Conservation (phyloP, 345 rosid genomes). For the Syzygium oleosum region DNA sequence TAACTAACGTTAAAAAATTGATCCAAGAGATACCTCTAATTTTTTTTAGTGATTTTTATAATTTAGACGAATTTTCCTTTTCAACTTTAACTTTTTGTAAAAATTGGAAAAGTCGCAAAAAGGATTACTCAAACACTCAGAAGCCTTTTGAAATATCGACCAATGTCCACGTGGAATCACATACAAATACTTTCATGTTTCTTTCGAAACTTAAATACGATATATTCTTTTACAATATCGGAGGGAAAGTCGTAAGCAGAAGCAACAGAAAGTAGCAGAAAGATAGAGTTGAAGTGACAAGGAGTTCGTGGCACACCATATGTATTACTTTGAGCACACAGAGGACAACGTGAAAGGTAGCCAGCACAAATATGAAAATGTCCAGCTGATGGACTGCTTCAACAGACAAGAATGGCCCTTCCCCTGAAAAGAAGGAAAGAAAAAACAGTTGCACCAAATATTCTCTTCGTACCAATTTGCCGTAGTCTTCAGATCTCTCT, state of each 20-base stretch:
- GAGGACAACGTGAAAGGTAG: slow-evolving; percentile 54
- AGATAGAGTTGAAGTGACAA: background rate
- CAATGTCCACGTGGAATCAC: too few relatives aligned
- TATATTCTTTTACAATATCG: background rate
- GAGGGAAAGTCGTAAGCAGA: background rate
- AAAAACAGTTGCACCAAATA: background rate
- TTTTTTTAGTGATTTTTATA: too few relatives aligned
- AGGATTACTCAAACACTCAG: too few relatives aligned
- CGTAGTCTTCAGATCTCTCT: background rate
- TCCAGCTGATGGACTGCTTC: slow-evolving; percentile 80
- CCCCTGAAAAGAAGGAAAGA: slow-evolving; percentile 32
- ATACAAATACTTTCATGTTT: too few relatives aligned
- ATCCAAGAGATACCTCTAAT: too few relatives aligned
- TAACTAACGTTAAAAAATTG: too few relatives aligned
- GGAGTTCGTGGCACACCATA: background rate
- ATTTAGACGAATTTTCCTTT: too few relatives aligned
- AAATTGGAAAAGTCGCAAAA: too few relatives aligned
- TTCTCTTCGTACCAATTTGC: background rate
- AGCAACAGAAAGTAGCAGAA: background rate
- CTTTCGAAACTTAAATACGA: background rate
- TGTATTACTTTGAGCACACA: slow-evolving; percentile 65
- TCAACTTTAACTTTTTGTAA: too few relatives aligned
- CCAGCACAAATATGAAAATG: slow-evolving; percentile 74
- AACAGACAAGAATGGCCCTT: slow-evolving; percentile 49
- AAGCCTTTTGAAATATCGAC: too few relatives aligned